Conservation (phyloP, 208 protist species). For the Herpetomonas samuelpessoai region DNA sequence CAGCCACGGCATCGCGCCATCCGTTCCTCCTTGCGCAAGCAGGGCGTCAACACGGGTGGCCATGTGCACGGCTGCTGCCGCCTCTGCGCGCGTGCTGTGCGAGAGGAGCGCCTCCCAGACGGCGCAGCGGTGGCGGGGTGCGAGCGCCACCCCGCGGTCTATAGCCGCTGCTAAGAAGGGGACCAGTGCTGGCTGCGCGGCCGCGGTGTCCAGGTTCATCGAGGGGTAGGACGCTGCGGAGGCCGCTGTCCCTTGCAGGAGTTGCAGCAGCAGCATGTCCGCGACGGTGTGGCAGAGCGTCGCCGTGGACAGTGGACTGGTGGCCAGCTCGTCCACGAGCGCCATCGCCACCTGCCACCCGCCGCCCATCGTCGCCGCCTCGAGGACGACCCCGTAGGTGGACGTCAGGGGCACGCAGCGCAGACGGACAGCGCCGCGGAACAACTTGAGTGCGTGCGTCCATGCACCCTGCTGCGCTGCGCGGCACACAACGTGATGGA, state of each 20-base stretch:
- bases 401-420: slow-evolving; percentile 55
- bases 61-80: no score
- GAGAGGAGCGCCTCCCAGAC: slow-evolving; percentile 20
- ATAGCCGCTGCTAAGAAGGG: slow-evolving; percentile 19
- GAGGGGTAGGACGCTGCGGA: not conserved
- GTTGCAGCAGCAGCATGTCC: slow-evolving; percentile 35
- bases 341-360: slow-evolving; percentile 38
- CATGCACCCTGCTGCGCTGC: slow-evolving; percentile 38
- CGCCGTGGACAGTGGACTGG: slow-evolving; percentile 46
- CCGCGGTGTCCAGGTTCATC: no score
- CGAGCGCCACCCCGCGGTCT: slow-evolving; percentile 16
- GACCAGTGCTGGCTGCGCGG: no score
- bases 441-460: slow-evolving; percentile 39
- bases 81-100: no score
- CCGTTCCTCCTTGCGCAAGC: no score
- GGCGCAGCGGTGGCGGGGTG: slow-evolving; percentile 15
- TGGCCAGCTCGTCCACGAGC: slow-evolving; percentile 48
- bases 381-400: slow-evolving; percentile 59
- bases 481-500: slow-evolving; percentile 56
- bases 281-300: slow-evolving; percentile 52
- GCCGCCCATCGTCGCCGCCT: slow-evolving; percentile 27
- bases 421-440: slow-evolving; percentile 49
- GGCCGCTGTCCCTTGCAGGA: slow-evolving; percentile 3
- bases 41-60: no score
- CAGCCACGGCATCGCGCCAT: not conserved